Conservation (phyloP, 2,329 filamentous ascomycete genomes). For the Apiospora arundinis region DNA sequence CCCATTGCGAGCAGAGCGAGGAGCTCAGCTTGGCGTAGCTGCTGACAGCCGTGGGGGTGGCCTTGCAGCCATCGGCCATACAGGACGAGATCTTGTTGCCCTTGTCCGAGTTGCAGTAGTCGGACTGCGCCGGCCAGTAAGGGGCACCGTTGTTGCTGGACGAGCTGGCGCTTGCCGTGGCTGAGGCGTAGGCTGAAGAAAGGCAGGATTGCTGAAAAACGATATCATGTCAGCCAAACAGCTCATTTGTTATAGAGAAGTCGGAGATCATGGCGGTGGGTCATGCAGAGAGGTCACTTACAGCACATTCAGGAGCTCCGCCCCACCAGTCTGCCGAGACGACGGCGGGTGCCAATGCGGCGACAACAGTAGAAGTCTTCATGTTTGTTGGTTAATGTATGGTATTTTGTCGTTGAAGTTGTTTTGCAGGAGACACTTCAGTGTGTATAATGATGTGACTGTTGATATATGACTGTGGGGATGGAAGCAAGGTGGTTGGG, state of each 20-base stretch:
- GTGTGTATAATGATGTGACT: neutral
- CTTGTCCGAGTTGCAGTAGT: constrained; percentile 38
- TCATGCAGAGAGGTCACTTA: constrained; percentile 36
- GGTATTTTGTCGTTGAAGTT: neutral
- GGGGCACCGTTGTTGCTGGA: constrained; percentile 27
- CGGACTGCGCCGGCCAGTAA: constrained; percentile 40
- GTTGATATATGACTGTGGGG: neutral
- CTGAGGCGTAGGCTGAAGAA: constrained; percentile 44
- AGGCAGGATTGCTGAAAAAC: constrained; percentile 47
- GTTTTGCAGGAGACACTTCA: neutral
- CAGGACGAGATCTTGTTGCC: constrained; percentile 38
- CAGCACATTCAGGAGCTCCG: constrained; percentile 50
- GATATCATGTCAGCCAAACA: neutral
- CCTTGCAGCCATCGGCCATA: constrained; percentile 37
- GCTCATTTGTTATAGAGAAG: neutral
- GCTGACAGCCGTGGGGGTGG: constrained; percentile 34
- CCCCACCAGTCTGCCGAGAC: constrained; percentile 45
- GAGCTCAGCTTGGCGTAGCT: constrained; percentile 45
- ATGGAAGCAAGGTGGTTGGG: neutral
- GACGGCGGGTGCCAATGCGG: constrained; percentile 36
- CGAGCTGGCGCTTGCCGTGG: constrained; percentile 39
- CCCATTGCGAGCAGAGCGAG: constrained; percentile 48
- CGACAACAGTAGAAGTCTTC: constrained; percentile 39
- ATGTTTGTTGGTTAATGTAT: constrained; percentile 32
- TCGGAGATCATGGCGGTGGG: neutral